Conservation (phyloP, 768 basidiomycete species). For the Collybia mongolica region DNA sequence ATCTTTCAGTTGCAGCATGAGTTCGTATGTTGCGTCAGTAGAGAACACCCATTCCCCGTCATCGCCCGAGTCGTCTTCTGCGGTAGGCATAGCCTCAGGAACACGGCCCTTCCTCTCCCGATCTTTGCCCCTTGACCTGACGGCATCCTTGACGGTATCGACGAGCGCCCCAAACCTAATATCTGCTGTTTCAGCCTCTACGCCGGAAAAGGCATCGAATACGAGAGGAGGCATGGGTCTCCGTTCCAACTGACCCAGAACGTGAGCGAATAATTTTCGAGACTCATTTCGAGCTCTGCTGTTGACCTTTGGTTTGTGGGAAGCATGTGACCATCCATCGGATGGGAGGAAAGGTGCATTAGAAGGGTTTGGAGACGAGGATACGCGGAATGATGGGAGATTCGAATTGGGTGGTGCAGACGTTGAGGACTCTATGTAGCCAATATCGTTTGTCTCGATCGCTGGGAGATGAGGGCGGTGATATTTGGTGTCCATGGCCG, state of each 20-base stretch:
- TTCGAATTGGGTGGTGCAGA: constrained; percentile 3
- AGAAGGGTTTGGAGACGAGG: constrained; percentile 23
- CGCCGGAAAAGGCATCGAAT: constrained; percentile 37
- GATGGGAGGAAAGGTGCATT: constrained; percentile 15
- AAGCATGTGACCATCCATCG: constrained; percentile 9
- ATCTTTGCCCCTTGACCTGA: constrained; percentile 31
- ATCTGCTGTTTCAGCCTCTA: constrained; percentile 21
- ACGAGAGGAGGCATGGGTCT: constrained; percentile 54
- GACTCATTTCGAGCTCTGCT: constrained; percentile 57
- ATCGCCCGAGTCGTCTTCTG: constrained; percentile 49
- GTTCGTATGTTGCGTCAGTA: constrained; percentile 64
- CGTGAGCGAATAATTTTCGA: constrained; percentile 64
- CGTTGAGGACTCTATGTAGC: constrained; percentile 7
- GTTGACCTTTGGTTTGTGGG: constrained; percentile 21
- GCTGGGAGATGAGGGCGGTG: too few relatives aligned
- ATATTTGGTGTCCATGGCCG: too few relatives aligned
- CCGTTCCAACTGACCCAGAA: constrained; percentile 60
- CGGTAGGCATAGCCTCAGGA: constrained; percentile 5
- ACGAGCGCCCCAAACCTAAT: constrained; percentile 40
- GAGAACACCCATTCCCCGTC: constrained; percentile 47
- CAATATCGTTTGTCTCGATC: constrained; percentile 3
- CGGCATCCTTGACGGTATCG: constrained; percentile 42
- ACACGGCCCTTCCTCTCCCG: constrained; percentile 18
- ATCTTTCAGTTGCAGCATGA: constrained; percentile 63
- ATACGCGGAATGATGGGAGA: constrained; percentile 24